phyloP scores from a whole-genome alignment of 1,139 yeast genomes.

The Lizanozyma gosingica region DNA sequence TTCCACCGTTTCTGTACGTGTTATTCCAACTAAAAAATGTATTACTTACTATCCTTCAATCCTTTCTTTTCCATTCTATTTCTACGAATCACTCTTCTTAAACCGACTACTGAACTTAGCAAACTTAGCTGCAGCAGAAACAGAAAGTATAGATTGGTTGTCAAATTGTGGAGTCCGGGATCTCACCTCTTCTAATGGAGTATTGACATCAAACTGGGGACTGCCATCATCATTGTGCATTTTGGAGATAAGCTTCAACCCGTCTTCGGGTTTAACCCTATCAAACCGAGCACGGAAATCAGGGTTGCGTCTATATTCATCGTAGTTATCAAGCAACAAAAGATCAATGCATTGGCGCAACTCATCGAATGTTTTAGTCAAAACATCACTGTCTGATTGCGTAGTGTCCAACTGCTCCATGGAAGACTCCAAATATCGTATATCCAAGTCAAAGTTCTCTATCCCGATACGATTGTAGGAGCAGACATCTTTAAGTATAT shows the following conservation, averaged over 20 bases:
- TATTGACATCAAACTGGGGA: not conserved
- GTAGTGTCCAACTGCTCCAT: slow-evolving; percentile 23
- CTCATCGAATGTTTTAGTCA: slow-evolving; percentile 37
- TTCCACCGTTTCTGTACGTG: too few species aligned
- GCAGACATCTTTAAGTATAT: slow-evolving; percentile 40
- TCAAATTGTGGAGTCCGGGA: not conserved
- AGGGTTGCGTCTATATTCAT: slow-evolving; percentile 31
- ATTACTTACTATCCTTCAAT: too few species aligned
- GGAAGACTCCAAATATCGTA: slow-evolving; percentile 31
- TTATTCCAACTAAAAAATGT: too few species aligned
- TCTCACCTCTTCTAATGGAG: not conserved
- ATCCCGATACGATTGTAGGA: slow-evolving; percentile 30
- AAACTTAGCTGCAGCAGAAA: slow-evolving; percentile 28
- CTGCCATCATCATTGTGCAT: slow-evolving; percentile 18
- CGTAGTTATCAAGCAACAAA: slow-evolving; percentile 29
- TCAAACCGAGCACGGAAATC: slow-evolving; percentile 36
- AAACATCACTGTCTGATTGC: slow-evolving; percentile 23
- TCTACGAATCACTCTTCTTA: too few species aligned
- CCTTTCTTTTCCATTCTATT: too few species aligned
- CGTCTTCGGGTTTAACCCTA: slow-evolving; percentile 34
- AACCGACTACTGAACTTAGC: slow-evolving; percentile 34
- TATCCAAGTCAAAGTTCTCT: slow-evolving; percentile 36
- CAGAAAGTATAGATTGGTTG: slow-evolving; percentile 17
- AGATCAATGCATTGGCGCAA: slow-evolving; percentile 38
- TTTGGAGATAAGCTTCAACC: slow-evolving; percentile 27